Evolutionary conservation across 495 filamentous ascomycete genomes (phyloP).

Genomic region (Penicillium pulvis): DNA sequence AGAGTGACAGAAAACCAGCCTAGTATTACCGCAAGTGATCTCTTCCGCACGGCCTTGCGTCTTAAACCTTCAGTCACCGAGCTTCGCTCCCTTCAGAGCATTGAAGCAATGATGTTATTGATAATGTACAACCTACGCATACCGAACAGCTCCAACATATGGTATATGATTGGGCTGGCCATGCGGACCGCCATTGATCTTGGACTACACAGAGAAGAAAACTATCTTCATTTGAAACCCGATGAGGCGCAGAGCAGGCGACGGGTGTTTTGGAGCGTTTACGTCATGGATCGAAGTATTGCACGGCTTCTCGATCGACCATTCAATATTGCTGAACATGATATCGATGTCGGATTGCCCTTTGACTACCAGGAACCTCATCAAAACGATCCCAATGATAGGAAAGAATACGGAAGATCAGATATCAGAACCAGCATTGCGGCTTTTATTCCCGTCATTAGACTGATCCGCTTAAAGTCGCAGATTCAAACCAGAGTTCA

Average conservation of each 20-base stretch:
- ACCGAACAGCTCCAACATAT: slow-evolving; percentile 37
- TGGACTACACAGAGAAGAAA: slow-evolving; percentile 36
- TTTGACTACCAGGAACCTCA: slow-evolving; percentile 25
- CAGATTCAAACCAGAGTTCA: slow-evolving; percentile 42
- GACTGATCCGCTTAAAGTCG: slow-evolving; percentile 39
- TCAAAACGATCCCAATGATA: neutral
- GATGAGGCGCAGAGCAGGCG: slow-evolving; percentile 34
- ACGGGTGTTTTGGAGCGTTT: slow-evolving; percentile 45
- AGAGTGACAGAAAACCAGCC: slow-evolving; percentile 37
- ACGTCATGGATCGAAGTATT: slow-evolving; percentile 40
- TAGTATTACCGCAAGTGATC: slow-evolving; percentile 12
- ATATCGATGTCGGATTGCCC: slow-evolving; percentile 41
- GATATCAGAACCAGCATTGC: slow-evolving; percentile 8
- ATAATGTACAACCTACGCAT: slow-evolving; percentile 42
- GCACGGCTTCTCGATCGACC: slow-evolving; percentile 40
- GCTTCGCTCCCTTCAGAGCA: slow-evolving; percentile 35
- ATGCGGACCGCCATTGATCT: slow-evolving; percentile 45
- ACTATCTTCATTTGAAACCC: slow-evolving; percentile 24
- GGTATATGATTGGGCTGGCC: slow-evolving; percentile 45
- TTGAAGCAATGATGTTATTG: slow-evolving; percentile 42
- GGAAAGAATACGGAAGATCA: neutral
- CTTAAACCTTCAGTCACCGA: slow-evolving; percentile 33
- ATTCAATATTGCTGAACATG: slow-evolving; percentile 41
- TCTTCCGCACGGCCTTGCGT: slow-evolving; percentile 33
- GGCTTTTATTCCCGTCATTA: slow-evolving; percentile 33